Evolutionary conservation across 495 filamentous ascomycete genomes (phyloP).

Genomic region (Aspergillus sclerotioniger): DNA sequence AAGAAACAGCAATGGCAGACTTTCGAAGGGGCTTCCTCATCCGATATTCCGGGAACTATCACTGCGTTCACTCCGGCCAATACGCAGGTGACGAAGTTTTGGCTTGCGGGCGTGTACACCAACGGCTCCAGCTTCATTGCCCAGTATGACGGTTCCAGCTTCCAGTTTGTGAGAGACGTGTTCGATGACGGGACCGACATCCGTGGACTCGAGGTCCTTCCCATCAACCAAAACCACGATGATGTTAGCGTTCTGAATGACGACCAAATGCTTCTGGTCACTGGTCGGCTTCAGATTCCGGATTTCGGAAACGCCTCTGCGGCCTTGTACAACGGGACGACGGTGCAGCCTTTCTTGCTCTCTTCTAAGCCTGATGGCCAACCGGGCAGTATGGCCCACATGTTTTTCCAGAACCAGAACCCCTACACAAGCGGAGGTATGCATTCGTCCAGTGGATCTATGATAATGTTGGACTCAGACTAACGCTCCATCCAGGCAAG

Average conservation of each 20-base stretch:
- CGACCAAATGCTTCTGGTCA: constrained; percentile 72
- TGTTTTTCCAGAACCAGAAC: constrained; percentile 74
- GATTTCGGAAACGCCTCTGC: constrained; percentile 82
- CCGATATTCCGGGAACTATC: constrained; percentile 71
- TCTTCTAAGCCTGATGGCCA: constrained; percentile 60
- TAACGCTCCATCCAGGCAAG: constrained; percentile 38
- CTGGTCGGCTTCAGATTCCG: constrained; percentile 73
- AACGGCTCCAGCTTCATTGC: constrained; percentile 74
- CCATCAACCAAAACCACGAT: constrained; percentile 63
- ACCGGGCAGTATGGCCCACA: constrained; percentile 68
- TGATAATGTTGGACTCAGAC: constrained; percentile 22
- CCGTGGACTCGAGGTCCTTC: constrained; percentile 76
- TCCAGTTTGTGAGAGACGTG: constrained; percentile 53
- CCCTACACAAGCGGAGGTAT: constrained; percentile 57
- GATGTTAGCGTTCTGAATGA: constrained; percentile 59
- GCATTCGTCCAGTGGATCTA: no score
- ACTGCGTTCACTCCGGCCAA: constrained; percentile 71
- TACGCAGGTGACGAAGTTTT: constrained; percentile 65
- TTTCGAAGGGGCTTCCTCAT: constrained; percentile 58
- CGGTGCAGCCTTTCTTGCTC: constrained; percentile 74
- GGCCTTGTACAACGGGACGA: constrained; percentile 79
- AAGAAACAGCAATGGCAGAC: constrained; percentile 60
- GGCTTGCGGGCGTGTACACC: constrained; percentile 66
- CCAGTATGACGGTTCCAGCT: constrained; percentile 68
- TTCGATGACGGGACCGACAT: constrained; percentile 66